These are phyloP conservation scores for Microthyrium microscopicum DNA, from an alignment of 2,329 filamentous ascomycete genomes.

Conservation along the genomic window DNA sequence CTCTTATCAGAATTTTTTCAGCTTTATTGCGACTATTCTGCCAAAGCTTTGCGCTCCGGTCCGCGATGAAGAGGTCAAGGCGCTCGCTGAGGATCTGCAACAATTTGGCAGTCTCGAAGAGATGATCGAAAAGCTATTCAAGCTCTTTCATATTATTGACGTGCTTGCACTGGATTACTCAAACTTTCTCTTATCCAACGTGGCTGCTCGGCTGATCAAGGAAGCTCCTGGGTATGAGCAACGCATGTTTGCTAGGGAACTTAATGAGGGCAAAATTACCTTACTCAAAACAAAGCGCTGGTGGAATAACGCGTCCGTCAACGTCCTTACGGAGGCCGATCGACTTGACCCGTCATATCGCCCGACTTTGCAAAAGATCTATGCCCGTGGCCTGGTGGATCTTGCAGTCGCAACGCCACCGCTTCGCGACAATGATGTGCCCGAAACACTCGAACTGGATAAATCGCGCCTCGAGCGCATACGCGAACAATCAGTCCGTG, in stretches of 20 bases:
- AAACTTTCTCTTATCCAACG: slow-evolving; percentile 60
- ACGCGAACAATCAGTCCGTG: slow-evolving; percentile 41
- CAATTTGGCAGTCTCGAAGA: slow-evolving; percentile 34
- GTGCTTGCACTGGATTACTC: slow-evolving; percentile 66
- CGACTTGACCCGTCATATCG: slow-evolving; percentile 52
- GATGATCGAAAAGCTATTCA: slow-evolving; percentile 61
- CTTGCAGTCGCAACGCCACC: slow-evolving; percentile 52
- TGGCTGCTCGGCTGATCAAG: slow-evolving; percentile 53
- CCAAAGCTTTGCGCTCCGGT: slow-evolving; percentile 69
- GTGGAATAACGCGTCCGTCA: slow-evolving; percentile 48
- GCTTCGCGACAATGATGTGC: slow-evolving; percentile 38
- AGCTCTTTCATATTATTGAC: slow-evolving; percentile 59
- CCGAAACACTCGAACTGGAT: slow-evolving; percentile 61
- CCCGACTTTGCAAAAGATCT: slow-evolving; percentile 53
- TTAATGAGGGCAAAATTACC: slow-evolving; percentile 38
- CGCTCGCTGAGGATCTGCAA: slow-evolving; percentile 43
- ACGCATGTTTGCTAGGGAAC: slow-evolving; percentile 50
- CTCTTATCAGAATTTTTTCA: slow-evolving; percentile 67
- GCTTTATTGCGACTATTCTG: slow-evolving; percentile 56
- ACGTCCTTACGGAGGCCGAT: slow-evolving; percentile 47
- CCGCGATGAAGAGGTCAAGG: slow-evolving; percentile 59
- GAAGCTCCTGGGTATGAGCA: slow-evolving; percentile 58
- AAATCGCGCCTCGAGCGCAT: slow-evolving; percentile 42
- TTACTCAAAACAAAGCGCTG: slow-evolving; percentile 45
- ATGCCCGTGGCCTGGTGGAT: slow-evolving; percentile 59